Conservation (phyloP, 805 yeast species). For the Starmerella vitae region DNA sequence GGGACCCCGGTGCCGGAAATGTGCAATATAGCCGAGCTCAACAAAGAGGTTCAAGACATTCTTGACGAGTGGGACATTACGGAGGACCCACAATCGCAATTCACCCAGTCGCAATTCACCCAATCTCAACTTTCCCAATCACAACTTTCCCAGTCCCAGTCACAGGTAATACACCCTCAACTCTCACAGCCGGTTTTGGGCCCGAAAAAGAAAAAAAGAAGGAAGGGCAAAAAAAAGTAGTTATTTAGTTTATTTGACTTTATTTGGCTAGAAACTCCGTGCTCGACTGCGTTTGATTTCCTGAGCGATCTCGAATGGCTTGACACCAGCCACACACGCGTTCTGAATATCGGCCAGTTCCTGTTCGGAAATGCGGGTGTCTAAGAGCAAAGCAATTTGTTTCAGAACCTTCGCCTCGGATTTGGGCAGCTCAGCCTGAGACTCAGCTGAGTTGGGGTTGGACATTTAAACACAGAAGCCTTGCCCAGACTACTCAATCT, state of each 20-base stretch:
- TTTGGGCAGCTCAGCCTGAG: neutral
- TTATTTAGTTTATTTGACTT: neutral
- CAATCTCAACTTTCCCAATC: slow-evolving; percentile 1
- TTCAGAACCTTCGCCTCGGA: slow-evolving; percentile 1
- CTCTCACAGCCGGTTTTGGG: slow-evolving; percentile 9
- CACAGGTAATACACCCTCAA: neutral
- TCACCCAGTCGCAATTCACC: neutral
- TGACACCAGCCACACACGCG: slow-evolving; percentile 26
- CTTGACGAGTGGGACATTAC: neutral
- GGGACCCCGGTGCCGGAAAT: neutral
- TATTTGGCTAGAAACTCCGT: neutral
- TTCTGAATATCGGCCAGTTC: slow-evolving; percentile 20
- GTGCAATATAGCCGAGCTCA: neutral
- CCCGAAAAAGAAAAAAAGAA: slow-evolving; percentile 9
- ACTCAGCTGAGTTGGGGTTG: no score
- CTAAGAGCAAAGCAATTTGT: slow-evolving; percentile 26
- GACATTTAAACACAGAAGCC: no score
- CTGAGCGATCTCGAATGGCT: slow-evolving; percentile 24
- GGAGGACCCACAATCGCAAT: neutral
- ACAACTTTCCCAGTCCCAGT: slow-evolving; percentile 1
- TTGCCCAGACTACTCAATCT: no score
- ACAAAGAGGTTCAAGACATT: neutral
- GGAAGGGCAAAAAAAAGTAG: neutral
- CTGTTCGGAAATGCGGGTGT: slow-evolving; percentile 22
- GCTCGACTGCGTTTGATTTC: slow-evolving; percentile 3